Percentiles rank a stretch among this genome's conserved stretches.
Evolutionary conservation across 2,329 filamentous ascomycete species (phyloP).

Genomic region (Pyrenochaeta sp.): DNA sequence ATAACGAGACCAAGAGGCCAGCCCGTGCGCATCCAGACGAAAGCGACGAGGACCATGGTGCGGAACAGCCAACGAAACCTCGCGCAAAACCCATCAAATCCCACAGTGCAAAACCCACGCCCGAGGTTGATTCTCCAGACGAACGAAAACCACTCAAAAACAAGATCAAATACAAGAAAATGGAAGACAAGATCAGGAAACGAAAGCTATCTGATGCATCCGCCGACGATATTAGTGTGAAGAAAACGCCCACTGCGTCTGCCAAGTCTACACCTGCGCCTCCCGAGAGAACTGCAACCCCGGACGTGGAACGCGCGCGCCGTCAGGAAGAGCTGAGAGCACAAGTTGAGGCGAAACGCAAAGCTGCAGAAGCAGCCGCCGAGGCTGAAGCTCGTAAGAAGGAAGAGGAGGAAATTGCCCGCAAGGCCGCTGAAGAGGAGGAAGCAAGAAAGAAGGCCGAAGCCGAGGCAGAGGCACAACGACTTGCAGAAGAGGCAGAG

Average conservation of each 20-base stretch:
- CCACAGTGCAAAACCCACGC: constrained; percentile 39
- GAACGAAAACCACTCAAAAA: constrained; percentile 43
- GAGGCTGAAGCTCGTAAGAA: constrained; percentile 37
- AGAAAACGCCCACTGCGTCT: constrained; percentile 45
- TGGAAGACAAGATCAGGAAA: constrained; percentile 46
- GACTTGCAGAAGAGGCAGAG: constrained; percentile 43
- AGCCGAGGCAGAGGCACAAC: constrained; percentile 41
- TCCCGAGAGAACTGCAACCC: constrained; percentile 44
- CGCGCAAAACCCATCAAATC: constrained; percentile 36
- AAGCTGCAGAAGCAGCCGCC: constrained; percentile 28
- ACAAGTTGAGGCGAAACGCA: constrained; percentile 37
- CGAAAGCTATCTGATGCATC: constrained; percentile 43
- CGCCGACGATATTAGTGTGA: constrained; percentile 37
- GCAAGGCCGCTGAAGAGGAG: constrained; percentile 40
- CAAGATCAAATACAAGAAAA: constrained; percentile 41
- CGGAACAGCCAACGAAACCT: constrained; percentile 36
- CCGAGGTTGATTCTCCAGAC: constrained; percentile 46
- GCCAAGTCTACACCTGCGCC: constrained; percentile 47
- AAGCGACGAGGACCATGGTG: constrained; percentile 39
- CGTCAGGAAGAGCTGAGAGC: constrained; percentile 45
- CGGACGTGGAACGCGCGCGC: constrained; percentile 43
- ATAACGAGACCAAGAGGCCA: constrained; percentile 39
- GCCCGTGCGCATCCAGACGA: constrained; percentile 37
- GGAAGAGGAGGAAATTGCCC: constrained; percentile 38
- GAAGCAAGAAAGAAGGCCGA: constrained; percentile 38